These are phyloP conservation scores for Aspergillus baeticus DNA, from an alignment of 495 filamentous ascomycete species.

Conservation along the genomic window DNA sequence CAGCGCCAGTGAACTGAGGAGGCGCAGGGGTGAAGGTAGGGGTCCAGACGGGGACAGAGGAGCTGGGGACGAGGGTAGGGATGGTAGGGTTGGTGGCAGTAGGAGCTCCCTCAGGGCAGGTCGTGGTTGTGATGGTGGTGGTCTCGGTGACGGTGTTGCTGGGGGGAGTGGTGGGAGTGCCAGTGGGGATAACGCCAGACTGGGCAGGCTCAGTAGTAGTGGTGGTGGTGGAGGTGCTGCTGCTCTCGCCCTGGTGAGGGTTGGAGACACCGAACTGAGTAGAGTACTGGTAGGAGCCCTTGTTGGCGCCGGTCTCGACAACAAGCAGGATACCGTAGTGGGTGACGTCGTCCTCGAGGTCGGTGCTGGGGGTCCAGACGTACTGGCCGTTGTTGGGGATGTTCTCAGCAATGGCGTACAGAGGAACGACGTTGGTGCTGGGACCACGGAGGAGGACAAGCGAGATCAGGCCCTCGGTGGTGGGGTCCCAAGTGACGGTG, in stretches of 20 bases:
- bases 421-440: constrained; percentile 51
- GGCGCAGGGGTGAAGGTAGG: constrained; percentile 27
- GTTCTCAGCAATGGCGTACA: constrained; percentile 54
- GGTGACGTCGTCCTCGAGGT: constrained; percentile 47
- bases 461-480: constrained; percentile 49
- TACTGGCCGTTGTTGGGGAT: constrained; percentile 59
- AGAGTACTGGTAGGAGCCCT: constrained; percentile 59
- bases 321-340: constrained; percentile 69
- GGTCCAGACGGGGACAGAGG: constrained; percentile 17
- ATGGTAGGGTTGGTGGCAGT: constrained; percentile 22
- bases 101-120: constrained; percentile 19
- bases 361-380: constrained; percentile 53
- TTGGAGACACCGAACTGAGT: constrained; percentile 68
- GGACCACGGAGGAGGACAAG: constrained; percentile 65
- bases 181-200: constrained; percentile 20
- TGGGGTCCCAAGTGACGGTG: constrained; percentile 60
- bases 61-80: constrained; percentile 18
- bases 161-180: not conserved
- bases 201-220: constrained; percentile 16
- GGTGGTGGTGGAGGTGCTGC: constrained; percentile 13
- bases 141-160: constrained; percentile 16
- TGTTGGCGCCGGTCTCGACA: constrained; percentile 52
- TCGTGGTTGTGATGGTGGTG: constrained; percentile 14
- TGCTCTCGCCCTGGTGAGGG: constrained; percentile 24
- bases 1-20: constrained; percentile 45